Conservation (phyloP, 2,329 filamentous ascomycete species). For the Rhynchosporium agropyri region DNA sequence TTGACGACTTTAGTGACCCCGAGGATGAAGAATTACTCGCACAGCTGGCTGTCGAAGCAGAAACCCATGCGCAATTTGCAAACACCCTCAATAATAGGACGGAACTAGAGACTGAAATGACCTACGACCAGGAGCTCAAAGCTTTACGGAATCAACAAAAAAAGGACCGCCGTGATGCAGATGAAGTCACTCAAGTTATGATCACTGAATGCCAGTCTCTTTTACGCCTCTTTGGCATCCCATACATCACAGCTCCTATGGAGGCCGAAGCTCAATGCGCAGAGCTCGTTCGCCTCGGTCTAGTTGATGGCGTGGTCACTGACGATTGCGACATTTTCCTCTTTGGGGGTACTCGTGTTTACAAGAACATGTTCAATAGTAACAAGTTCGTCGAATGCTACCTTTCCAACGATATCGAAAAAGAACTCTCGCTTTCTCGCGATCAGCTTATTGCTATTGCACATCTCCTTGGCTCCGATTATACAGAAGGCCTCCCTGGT, state of each 20-base stretch:
- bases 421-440: constrained; percentile 85
- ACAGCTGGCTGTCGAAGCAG: constrained; percentile 85
- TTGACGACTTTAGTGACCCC: constrained; percentile 76
- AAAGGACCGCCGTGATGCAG: constrained; percentile 92
- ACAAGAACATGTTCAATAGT: constrained; percentile 99
- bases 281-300: constrained; percentile 79
- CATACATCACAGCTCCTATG: constrained; percentile 97
- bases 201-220: constrained; percentile 92
- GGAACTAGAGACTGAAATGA: constrained; percentile 67
- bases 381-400: constrained; percentile 99
- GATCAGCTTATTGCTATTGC: constrained; percentile 86
- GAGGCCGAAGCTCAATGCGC: constrained; percentile 98
- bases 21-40: constrained; percentile 89
- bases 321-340: constrained; percentile 97
- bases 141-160: constrained; percentile 92
- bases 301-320: constrained; percentile 97
- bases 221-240: constrained; percentile 85
- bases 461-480: constrained; percentile 90
- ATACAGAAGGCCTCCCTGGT: constrained; percentile 87
- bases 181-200: constrained; percentile 97
- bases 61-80: constrained; percentile 92
- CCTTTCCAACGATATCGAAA: constrained; percentile 78
- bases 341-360: constrained; percentile 93
- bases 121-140: constrained; percentile 86
- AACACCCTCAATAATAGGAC: constrained; percentile 81